Evolutionary conservation across 2,329 filamentous ascomycete genomes (phyloP), one percentile per base, ranked within the genome.

Genomic region (Drechslerella stenobrocha): DNA sequence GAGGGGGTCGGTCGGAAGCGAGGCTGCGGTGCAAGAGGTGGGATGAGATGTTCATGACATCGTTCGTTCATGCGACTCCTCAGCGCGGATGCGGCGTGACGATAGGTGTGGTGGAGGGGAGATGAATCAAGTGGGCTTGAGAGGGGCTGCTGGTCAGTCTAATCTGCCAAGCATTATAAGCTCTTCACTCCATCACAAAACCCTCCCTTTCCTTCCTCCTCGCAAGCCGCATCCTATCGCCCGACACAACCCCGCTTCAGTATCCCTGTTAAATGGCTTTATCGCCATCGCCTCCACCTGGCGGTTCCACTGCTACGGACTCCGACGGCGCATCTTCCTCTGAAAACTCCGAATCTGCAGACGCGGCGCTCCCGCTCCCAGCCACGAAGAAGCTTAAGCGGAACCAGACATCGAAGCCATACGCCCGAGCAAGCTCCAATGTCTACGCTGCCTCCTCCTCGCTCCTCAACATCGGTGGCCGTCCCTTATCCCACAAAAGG

Each of bases 21-120:
- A 67, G 40, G 45, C 63, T 53, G 26, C 63, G 63, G 8, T 67
- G 55, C 28, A 67, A 28, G 18, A 67, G 44, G 35, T 45, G 24
- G 5, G 55, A 34, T 44, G 63, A 60, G 45, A 60, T 67, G 55
- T 45, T 67, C 63, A 67, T 67, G 53, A 45, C 61, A 66, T 66
- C n/a, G n/a, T 55, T 66, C 50, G 23, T 55, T 40, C 24, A 13
- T 15, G 20, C 20, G 42, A 8, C 26, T 22, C 15, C 15, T 30
- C 11, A 11, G 26, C n/a, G 20, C n/a, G 18, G 46, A 18, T 30
- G 44, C n/a, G n/a, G 44, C 9, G 8, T 3, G 22, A 2, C 11
- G 5, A 26, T 9, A 6, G 11, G 6, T 47, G 20, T 26, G 13
- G 37, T 18, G 37, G 37, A 18, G 34, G 6, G 8, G 13, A 37